phyloP scores from a whole-genome alignment of 2,329 filamentous ascomycete genomes.

The Fusarium heterosporum region DNA sequence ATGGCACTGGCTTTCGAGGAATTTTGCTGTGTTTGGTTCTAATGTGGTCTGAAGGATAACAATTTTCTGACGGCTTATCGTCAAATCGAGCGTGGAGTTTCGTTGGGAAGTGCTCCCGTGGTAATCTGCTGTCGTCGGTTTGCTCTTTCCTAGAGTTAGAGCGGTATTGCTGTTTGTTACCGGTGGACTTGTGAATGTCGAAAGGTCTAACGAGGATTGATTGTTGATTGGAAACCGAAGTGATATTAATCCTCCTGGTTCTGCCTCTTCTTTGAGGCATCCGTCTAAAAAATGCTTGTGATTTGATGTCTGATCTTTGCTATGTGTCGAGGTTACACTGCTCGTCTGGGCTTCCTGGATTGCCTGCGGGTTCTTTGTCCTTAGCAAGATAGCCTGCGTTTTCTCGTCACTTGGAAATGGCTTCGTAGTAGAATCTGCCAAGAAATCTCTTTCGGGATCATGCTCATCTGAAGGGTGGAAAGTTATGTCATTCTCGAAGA shows the following conservation, averaged over 20 bases:
- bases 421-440: neutral
- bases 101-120: neutral
- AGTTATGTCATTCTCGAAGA: conserved; percentile 50
- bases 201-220: conserved; percentile 8
- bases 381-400: neutral
- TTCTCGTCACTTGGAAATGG: neutral
- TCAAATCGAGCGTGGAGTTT: conserved; percentile 32
- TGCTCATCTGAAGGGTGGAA: conserved; percentile 41
- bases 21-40: conserved; percentile 4
- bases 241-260: conserved; percentile 28
- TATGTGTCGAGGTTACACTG: neutral
- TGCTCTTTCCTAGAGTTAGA: conserved; percentile 14
- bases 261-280: conserved; percentile 21
- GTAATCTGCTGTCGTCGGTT: neutral
- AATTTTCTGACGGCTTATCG: conserved; percentile 20
- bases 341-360: neutral
- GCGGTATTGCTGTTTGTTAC: conserved; percentile 10
- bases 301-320: conserved; percentile 3
- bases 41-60: conserved; percentile 7
- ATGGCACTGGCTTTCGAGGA: conserved; percentile 20
- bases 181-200: neutral
- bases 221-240: conserved; percentile 17
- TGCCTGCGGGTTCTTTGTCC: conserved; percentile 9
- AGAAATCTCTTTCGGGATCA: neutral
- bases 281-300: conserved; percentile 55